Conservation (phyloP, 2,329 filamentous ascomycete genomes). For the Diaporthe vaccinii region DNA sequence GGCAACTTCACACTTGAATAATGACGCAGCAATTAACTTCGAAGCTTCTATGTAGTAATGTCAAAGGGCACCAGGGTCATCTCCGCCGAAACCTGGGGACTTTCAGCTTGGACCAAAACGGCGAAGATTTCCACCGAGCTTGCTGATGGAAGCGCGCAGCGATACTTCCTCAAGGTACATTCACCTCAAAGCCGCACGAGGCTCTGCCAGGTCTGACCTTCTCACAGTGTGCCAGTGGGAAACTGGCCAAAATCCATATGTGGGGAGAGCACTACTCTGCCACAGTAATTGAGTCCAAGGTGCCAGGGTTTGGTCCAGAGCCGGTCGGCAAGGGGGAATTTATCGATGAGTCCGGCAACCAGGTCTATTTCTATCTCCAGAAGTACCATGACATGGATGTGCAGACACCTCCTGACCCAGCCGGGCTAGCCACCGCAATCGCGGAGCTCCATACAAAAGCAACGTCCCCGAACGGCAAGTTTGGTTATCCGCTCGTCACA, state of each 20-base stretch:
- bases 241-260: slow-evolving; percentile 9
- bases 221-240: slow-evolving; percentile 9
- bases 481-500: slow-evolving; percentile 15
- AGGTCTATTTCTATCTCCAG: slow-evolving; percentile 21
- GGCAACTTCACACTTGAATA: not conserved
- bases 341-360: not conserved
- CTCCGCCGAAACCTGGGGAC: slow-evolving; percentile 15
- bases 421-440: not conserved
- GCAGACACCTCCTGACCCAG: slow-evolving; percentile 1
- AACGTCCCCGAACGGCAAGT: slow-evolving; percentile 14
- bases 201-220: not conserved
- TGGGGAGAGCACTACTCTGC: slow-evolving; percentile 21
- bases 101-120: slow-evolving; percentile 29
- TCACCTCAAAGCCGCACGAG: no score
- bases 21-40: not conserved
- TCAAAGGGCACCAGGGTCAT: not conserved
- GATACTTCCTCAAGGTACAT: slow-evolving; percentile 21
- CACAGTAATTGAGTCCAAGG: not conserved
- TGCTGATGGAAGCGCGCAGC: not conserved
- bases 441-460: slow-evolving; percentile 31
- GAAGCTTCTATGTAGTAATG: not conserved
- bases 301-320: not conserved
- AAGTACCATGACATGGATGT: slow-evolving; percentile 22
- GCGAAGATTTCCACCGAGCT: not conserved
- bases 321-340: slow-evolving; percentile 8